Evolutionary conservation across 441 rosid species (phyloP).

Genomic region (Adansonia rubrostipa): DNA sequence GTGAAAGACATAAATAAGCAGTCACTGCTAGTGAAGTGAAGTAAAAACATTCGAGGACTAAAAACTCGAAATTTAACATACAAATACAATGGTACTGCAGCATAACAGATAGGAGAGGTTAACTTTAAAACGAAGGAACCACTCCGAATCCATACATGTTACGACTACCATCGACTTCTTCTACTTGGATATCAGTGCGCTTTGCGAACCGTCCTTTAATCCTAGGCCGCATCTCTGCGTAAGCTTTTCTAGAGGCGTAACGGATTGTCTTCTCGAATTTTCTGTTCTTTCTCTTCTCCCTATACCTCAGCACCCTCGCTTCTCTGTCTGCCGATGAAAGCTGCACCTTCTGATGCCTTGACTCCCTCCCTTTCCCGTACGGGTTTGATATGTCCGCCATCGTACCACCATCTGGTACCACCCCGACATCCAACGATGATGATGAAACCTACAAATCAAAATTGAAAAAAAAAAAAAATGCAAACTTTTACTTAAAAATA

Average conservation of each 20-base stretch:
- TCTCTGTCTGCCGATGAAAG: not conserved
- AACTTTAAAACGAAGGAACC: not conserved
- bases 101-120: too few species aligned
- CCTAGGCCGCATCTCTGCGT: not conserved
- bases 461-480: not conserved
- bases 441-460: slow-evolving; percentile 68
- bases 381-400: slow-evolving; percentile 63
- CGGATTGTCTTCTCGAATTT: not conserved
- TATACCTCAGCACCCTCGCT: not conserved
- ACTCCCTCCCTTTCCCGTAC: slow-evolving; percentile 36
- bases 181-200: not conserved
- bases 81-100: too few species aligned
- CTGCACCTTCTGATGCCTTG: not conserved
- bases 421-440: slow-evolving; percentile 85
- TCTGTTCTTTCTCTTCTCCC: not conserved
- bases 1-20: not conserved
- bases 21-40: not conserved
- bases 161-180: not conserved
- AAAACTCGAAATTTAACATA: not conserved
- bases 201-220: not conserved
- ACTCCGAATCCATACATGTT: not conserved
- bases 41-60: not conserved
- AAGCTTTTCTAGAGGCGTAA: not conserved
- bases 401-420: slow-evolving; percentile 80
- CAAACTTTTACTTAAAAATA: not conserved